phyloP scores from a whole-genome alignment of 2,329 filamentous ascomycete species.

The Stachybotrys chlorohalonatus region DNA sequence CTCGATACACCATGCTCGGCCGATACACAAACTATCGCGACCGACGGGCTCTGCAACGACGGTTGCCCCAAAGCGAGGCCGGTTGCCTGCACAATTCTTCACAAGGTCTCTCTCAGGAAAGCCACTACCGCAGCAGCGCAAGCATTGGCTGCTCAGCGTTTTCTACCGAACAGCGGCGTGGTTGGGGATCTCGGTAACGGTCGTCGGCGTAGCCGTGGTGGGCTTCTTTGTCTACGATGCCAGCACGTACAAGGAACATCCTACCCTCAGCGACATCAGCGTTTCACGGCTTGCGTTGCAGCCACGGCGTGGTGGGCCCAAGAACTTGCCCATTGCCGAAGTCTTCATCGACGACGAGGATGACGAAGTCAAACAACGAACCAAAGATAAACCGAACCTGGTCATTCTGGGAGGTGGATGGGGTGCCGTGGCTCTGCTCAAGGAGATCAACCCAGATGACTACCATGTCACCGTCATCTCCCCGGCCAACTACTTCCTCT shows the following conservation, averaged over 20 bases:
- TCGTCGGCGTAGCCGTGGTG: slow-evolving; percentile 60
- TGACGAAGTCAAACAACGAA: slow-evolving; percentile 53
- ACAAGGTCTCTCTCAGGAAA: slow-evolving; percentile 40
- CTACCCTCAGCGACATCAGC: slow-evolving; percentile 60
- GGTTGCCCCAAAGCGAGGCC: slow-evolving; percentile 3
- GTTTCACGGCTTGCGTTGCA: slow-evolving; percentile 79
- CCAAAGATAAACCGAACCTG: slow-evolving; percentile 83
- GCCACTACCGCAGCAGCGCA: slow-evolving; percentile 39
- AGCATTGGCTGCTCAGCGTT: slow-evolving; percentile 44
- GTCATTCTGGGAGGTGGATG: slow-evolving; percentile 92
- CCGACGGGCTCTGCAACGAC: slow-evolving; percentile 5
- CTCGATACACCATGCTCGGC: background rate
- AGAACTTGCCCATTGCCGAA: slow-evolving; percentile 89
- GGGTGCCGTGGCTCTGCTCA: slow-evolving; percentile 87
- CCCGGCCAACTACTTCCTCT: slow-evolving; percentile 92
- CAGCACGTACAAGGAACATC: slow-evolving; percentile 72
- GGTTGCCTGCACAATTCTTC: slow-evolving; percentile 14
- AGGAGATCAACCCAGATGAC: slow-evolving; percentile 80
- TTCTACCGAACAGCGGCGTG: slow-evolving; percentile 55
- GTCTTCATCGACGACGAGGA: slow-evolving; percentile 86
- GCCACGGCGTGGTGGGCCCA: slow-evolving; percentile 77
- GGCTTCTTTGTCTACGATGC: slow-evolving; percentile 93
- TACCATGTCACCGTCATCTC: slow-evolving; percentile 96
- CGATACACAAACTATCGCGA: background rate
- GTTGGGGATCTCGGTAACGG: slow-evolving; percentile 62